Conservation (phyloP, 2,329 filamentous ascomycete species). For the Ophiobolus disseminans region DNA sequence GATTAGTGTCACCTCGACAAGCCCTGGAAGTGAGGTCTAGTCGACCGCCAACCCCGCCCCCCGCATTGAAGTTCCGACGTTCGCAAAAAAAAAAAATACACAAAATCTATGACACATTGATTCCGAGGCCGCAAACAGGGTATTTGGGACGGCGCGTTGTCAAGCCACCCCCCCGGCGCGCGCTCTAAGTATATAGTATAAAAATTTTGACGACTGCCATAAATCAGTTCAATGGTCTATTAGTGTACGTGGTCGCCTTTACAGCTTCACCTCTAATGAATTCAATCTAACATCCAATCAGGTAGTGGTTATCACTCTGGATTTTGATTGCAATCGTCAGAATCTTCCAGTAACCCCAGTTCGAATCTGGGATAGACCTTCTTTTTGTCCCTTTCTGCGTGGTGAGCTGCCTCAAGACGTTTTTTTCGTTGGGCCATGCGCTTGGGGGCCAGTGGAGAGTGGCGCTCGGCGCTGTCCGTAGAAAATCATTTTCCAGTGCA, state of each 20-base stretch:
- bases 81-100: no score
- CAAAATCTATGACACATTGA: no score
- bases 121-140: no score
- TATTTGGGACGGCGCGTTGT: no score
- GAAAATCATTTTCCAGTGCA: background rate
- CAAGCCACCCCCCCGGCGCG: no score
- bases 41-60: no score
- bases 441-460: background rate
- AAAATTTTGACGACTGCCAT: background rate
- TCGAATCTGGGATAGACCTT: conserved; percentile 38
- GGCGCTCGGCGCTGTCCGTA: background rate
- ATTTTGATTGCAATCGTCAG: conserved; percentile 24
- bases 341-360: conserved; percentile 36
- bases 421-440: background rate
- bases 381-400: conserved; percentile 6
- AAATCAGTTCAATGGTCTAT: background rate
- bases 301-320: conserved; percentile 38
- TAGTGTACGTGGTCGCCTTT: background rate
- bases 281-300: conserved; percentile 1
- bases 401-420: no score
- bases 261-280: background rate
- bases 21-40: no score
- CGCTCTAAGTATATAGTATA: background rate
- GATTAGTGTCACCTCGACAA: no score
- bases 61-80: no score